phyloP scores from a whole-genome alignment of 2,329 filamentous ascomycete genomes.

The Torrubiella hemipterigena region DNA sequence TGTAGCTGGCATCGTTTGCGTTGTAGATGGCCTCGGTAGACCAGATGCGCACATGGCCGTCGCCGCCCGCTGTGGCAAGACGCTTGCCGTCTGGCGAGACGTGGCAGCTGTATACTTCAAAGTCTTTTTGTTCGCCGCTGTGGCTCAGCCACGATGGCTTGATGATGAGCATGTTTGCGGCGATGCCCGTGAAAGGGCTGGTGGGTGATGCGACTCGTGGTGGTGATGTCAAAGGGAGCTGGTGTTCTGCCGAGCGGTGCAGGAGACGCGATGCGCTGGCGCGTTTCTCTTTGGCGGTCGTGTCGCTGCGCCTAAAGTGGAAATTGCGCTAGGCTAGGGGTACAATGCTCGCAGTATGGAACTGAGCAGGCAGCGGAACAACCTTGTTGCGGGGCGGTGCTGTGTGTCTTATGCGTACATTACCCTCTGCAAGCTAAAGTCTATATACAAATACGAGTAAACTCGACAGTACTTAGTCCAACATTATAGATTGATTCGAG shows the following conservation, averaged over 20 bases:
- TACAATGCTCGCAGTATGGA: neutral
- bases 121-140: constrained; percentile 94
- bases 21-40: constrained; percentile 89
- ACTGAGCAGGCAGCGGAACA: constrained; percentile 1
- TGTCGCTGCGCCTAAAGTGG: too few species aligned
- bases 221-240: neutral
- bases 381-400: constrained; percentile 6
- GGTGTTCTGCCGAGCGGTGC: neutral
- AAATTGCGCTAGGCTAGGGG: neutral
- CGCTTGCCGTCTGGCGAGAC: constrained; percentile 88
- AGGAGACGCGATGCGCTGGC: neutral
- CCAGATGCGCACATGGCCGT: constrained; percentile 96
- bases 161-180: constrained; percentile 61
- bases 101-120: constrained; percentile 97
- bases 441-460: neutral
- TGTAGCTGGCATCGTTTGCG: constrained; percentile 58
- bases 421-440: neutral
- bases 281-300: too few species aligned
- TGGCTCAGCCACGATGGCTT: constrained; percentile 95
- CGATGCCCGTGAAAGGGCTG: constrained; percentile 2
- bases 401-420: neutral
- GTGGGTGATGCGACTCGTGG: constrained; percentile 3
- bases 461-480: too few species aligned
- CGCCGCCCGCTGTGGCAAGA: constrained; percentile 88
- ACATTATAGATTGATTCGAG: too few species aligned